phyloP scores from a whole-genome alignment of 78 protist genomes.

The Tieghemostelium lacteum region DNA sequence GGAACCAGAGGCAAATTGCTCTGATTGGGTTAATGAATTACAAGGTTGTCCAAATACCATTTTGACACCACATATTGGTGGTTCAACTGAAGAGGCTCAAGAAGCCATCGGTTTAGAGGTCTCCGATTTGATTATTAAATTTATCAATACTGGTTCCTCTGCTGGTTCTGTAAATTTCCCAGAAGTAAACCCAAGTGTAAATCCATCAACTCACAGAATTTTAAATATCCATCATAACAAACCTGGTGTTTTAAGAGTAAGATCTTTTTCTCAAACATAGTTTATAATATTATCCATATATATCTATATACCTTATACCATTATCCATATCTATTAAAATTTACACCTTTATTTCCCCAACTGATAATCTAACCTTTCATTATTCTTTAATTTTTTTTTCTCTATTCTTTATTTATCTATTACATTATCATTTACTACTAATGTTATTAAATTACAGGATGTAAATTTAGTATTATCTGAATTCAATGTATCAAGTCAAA shows the following conservation, averaged over 20 bases:
- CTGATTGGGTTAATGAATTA: constrained; percentile 73
- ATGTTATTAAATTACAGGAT: too few species aligned
- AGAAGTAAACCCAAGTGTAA: constrained; percentile 67
- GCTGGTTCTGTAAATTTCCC: constrained; percentile 95
- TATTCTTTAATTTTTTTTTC: neutral
- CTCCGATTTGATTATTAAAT: constrained; percentile 70
- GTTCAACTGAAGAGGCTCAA: constrained; percentile 96
- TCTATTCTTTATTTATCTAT: neutral
- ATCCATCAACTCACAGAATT: constrained; percentile 84
- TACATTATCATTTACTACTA: too few species aligned
- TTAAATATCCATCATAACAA: constrained; percentile 90
- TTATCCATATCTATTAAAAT: too few species aligned
- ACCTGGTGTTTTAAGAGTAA: constrained; percentile 92
- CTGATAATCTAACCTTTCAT: neutral
- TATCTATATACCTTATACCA: neutral
- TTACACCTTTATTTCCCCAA: neutral
- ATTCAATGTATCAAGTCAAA: constrained; percentile 82
- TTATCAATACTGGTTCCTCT: constrained; percentile 87
- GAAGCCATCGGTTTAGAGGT: constrained; percentile 95
- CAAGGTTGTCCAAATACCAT: constrained; percentile 89
- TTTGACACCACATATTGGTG: constrained; percentile 97
- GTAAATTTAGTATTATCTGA: constrained; percentile 82
- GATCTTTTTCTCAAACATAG: neutral
- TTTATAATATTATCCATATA: neutral
- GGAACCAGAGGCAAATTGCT: constrained; percentile 91